These are phyloP conservation scores for Solanum gandarillasii DNA, from an alignment of 257 asterid genomes.

Conservation along the genomic window DNA sequence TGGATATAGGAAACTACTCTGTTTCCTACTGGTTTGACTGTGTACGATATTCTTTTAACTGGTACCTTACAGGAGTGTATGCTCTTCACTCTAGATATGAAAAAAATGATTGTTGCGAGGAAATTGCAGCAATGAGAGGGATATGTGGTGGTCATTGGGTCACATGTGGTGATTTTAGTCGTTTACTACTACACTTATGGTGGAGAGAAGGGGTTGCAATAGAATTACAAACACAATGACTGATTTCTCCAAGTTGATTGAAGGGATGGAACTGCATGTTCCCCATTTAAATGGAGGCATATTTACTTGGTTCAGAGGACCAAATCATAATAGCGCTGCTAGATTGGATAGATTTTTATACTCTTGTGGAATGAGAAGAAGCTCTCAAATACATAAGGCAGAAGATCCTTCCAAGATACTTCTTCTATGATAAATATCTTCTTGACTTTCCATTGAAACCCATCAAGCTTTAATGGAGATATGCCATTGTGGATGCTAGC, in stretches of 20 bases:
- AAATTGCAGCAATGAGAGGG: not conserved
- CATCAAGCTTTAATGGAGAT: no score
- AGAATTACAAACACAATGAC: not conserved
- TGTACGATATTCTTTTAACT: not conserved
- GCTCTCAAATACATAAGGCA: not conserved
- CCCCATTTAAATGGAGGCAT: not conserved
- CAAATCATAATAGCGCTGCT: not conserved
- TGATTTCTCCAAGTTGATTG: not conserved
- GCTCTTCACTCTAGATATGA: not conserved
- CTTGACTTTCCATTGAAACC: no score
- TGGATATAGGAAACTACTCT: not conserved
- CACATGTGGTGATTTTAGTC: not conserved
- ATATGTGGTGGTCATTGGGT: not conserved
- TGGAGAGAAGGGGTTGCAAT: not conserved
- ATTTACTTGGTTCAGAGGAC: not conserved
- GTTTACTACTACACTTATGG: not conserved
- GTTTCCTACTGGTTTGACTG: not conserved
- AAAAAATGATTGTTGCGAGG: not conserved
- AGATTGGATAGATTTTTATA: not conserved
- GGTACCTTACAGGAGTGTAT: not conserved
- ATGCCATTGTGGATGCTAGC: no score
- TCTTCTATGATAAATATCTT: no score
- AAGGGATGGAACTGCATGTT: not conserved
- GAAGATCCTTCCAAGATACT: not conserved
- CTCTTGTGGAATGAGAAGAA: not conserved